These are phyloP conservation scores for Aspergillus sp. DNA, from an alignment of 2,329 filamentous ascomycete genomes.

Conservation along the genomic window DNA sequence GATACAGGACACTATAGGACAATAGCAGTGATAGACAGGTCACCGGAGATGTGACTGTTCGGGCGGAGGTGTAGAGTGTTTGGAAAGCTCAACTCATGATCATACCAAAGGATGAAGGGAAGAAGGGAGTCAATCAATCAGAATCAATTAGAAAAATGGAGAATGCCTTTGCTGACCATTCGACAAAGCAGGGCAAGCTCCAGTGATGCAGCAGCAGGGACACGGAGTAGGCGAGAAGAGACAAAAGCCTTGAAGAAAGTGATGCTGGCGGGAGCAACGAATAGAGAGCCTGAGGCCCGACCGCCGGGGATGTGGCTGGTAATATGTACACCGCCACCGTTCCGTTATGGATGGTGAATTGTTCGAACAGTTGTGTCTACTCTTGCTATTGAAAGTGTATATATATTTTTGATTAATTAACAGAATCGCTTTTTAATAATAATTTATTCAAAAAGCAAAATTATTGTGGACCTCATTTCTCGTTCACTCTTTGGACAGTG, in stretches of 20 bases:
- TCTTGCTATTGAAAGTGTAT: too few relatives aligned
- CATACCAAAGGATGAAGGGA: slow-evolving; percentile 3
- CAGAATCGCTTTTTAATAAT: background rate
- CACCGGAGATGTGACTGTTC: slow-evolving; percentile 11
- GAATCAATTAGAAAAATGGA: slow-evolving; percentile 2
- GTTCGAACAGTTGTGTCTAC: too few relatives aligned
- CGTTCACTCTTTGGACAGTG: too few relatives aligned
- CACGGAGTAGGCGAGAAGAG: slow-evolving; percentile 6
- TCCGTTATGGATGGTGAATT: background rate
- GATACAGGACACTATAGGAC: background rate
- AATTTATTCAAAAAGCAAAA: background rate
- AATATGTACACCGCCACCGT: slow-evolving; percentile 20
- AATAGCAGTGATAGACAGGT: slow-evolving; percentile 2
- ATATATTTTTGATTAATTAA: slow-evolving; percentile 1
- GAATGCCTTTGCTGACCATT: slow-evolving; percentile 1
- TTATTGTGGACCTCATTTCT: too few relatives aligned
- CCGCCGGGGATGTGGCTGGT: slow-evolving; percentile 14
- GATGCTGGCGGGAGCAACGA: background rate
- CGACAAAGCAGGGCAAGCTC: slow-evolving; percentile 2
- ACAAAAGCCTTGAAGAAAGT: slow-evolving; percentile 10
- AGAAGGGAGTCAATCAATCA: slow-evolving; percentile 8
- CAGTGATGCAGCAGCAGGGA: slow-evolving; percentile 4
- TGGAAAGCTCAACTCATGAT: slow-evolving; percentile 27
- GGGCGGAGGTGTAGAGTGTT: slow-evolving; percentile 6
- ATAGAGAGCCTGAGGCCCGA: slow-evolving; percentile 6